Percentiles rank a stretch among this genome's conserved stretches.
Conservation (phyloP, 2,329 filamentous ascomycete species). For the Myotisia sp. region DNA sequence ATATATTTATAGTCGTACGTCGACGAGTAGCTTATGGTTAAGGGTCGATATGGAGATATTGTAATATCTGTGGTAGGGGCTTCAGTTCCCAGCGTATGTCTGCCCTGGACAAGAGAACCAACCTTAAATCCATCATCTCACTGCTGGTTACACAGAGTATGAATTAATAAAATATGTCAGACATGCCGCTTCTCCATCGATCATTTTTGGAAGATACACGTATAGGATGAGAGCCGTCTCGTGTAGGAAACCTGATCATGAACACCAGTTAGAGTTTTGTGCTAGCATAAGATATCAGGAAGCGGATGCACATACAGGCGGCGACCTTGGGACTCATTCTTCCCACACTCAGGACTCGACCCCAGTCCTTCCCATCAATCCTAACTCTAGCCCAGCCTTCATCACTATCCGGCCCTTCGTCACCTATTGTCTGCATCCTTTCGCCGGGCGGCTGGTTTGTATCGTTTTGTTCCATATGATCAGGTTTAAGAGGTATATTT, state of each 20-base stretch:
- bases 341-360: slow-evolving; percentile 81
- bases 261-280: background rate
- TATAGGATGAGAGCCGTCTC: slow-evolving; percentile 34
- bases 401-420: slow-evolving; percentile 50
- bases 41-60: too few relatives aligned
- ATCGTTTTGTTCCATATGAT: slow-evolving; percentile 49
- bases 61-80: too few relatives aligned
- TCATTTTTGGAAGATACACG: slow-evolving; percentile 31
- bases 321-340: slow-evolving; percentile 80
- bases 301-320: slow-evolving; percentile 48
- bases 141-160: slow-evolving; percentile 23
- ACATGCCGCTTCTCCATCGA: slow-evolving; percentile 31
- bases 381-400: slow-evolving; percentile 78
- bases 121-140: too few relatives aligned
- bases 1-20: too few relatives aligned
- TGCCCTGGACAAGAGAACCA: too few relatives aligned
- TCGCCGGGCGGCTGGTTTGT: slow-evolving; percentile 72
- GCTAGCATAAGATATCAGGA: background rate
- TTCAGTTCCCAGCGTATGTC: too few relatives aligned
- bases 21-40: too few relatives aligned
- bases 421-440: slow-evolving; percentile 49
- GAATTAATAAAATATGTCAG: slow-evolving; percentile 37
- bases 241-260: slow-evolving; percentile 28
- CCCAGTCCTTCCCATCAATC: slow-evolving; percentile 91
- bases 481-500: slow-evolving; percentile 76